These are phyloP conservation scores for Silene uniflora DNA, from an alignment of 148 eudicot species.

Conservation along the genomic window DNA sequence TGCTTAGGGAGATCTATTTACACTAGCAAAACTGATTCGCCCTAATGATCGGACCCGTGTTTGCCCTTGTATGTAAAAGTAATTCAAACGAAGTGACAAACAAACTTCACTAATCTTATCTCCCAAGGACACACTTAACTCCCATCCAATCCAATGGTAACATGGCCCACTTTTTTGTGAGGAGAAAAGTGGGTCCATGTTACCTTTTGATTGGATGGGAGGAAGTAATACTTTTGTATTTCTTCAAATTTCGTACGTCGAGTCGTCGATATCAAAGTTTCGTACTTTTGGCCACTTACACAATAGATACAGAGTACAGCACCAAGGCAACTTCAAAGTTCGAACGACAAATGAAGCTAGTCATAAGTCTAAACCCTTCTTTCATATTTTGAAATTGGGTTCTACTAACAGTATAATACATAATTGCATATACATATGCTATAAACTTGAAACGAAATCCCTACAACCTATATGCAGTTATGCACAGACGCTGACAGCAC, in stretches of 20 bases:
- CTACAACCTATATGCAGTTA: slow-evolving; percentile 28
- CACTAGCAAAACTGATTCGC: no score
- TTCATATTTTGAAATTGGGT: slow-evolving; percentile 42
- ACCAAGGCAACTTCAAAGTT: not conserved
- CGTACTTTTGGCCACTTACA: not conserved
- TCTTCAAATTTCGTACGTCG: not conserved
- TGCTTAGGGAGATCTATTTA: no score
- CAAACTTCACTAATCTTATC: no score
- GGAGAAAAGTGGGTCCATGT: no score
- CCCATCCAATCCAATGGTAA: no score
- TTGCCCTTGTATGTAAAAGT: no score
- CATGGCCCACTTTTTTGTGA: no score
- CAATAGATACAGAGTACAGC: not conserved
- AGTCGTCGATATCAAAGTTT: not conserved
- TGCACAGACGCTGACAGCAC: slow-evolving; percentile 22
- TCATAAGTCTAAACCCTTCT: slow-evolving; percentile 23
- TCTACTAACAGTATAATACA: slow-evolving; percentile 19
- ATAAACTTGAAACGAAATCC: slow-evolving; percentile 22
- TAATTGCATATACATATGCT: slow-evolving; percentile 26
- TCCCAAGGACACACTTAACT: no score
- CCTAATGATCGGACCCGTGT: no score
- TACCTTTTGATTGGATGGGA: no score
- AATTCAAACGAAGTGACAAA: no score
- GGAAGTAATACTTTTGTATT: not conserved
- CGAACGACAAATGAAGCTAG: not conserved